Conservation (phyloP, 768 basidiomycete species). For the Fistulinella prunicolor region DNA sequence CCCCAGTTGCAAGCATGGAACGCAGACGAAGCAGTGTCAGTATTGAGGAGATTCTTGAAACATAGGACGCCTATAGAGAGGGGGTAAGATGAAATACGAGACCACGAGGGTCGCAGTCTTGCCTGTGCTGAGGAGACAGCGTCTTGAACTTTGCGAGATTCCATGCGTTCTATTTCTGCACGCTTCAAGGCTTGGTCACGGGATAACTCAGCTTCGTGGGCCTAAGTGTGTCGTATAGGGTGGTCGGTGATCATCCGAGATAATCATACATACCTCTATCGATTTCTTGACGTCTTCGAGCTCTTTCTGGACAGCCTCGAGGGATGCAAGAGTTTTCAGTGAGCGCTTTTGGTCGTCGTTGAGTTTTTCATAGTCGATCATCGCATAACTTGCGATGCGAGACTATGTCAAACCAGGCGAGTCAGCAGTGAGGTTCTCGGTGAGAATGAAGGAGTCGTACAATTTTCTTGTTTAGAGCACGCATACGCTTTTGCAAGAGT, state of each 20-base stretch:
- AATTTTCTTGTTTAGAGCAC: conserved; percentile 79
- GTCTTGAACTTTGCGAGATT: conserved; percentile 51
- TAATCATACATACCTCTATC: conserved; percentile 70
- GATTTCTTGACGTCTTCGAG: conserved; percentile 80
- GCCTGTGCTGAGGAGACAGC: conserved; percentile 63
- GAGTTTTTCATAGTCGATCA: conserved; percentile 65
- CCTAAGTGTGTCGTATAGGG: conserved; percentile 35
- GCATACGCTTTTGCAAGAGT: conserved; percentile 74
- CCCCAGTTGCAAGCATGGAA: conserved; percentile 44
- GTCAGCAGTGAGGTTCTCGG: conserved; percentile 10
- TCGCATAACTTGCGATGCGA: conserved; percentile 69
- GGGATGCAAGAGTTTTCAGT: conserved; percentile 65
- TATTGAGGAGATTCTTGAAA: conserved; percentile 46
- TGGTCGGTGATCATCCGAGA: not conserved
- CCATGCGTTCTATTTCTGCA: conserved; percentile 53
- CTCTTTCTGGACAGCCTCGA: conserved; percentile 81
- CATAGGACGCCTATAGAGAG: conserved; percentile 40
- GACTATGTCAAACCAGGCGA: conserved; percentile 41
- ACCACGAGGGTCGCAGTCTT: conserved; percentile 5
- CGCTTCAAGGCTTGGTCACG: conserved; percentile 55
- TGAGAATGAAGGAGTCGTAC: conserved; percentile 42
- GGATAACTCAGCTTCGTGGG: conserved; percentile 59
- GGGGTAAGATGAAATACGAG: not conserved
- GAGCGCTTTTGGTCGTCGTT: conserved; percentile 85
- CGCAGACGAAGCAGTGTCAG: conserved; percentile 61